Evolutionary conservation across 2,329 filamentous ascomycete species (phyloP).

Genomic region (Gyromitra esculenta): DNA sequence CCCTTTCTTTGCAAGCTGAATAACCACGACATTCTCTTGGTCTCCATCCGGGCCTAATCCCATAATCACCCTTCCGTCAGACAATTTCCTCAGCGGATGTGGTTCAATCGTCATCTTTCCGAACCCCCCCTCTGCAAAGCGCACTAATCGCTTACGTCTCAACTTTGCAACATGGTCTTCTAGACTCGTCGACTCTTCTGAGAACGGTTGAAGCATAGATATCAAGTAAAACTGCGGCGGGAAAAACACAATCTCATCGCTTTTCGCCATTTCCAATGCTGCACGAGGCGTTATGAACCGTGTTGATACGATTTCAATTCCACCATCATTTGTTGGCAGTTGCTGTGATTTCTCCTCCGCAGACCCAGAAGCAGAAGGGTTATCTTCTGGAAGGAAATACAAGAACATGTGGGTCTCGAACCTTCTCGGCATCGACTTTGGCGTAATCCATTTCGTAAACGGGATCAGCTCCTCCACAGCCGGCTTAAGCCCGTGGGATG

Average conservation of each 20-base stretch:
- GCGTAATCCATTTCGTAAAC: constrained; percentile 86
- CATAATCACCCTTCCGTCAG: constrained; percentile 65
- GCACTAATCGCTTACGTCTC: constrained; percentile 61
- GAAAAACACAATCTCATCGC: constrained; percentile 80
- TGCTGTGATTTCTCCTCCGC: constrained; percentile 6
- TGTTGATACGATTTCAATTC: constrained; percentile 74
- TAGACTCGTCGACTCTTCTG: constrained; percentile 63
- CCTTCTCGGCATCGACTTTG: constrained; percentile 73
- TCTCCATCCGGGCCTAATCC: constrained; percentile 69
- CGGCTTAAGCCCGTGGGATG: constrained; percentile 57
- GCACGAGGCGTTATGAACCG: constrained; percentile 66
- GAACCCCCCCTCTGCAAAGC: constrained; percentile 66
- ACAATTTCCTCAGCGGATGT: constrained; percentile 63
- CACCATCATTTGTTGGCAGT: constrained; percentile 74
- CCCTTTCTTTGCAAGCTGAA: constrained; percentile 65
- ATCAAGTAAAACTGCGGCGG: constrained; percentile 87
- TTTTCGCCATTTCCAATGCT: constrained; percentile 69
- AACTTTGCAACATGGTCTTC: constrained; percentile 59
- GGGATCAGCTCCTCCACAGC: constrained; percentile 50
- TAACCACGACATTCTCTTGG: constrained; percentile 69
- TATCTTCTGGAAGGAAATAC: constrained; percentile 72
- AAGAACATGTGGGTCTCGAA: constrained; percentile 98
- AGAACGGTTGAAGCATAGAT: constrained; percentile 66
- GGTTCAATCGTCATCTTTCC: constrained; percentile 70
- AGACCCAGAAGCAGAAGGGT: constrained; percentile 66